These are phyloP conservation scores for Hypoxylon sp. DNA, from an alignment of 2,329 filamentous ascomycete species.

Conservation along the genomic window DNA sequence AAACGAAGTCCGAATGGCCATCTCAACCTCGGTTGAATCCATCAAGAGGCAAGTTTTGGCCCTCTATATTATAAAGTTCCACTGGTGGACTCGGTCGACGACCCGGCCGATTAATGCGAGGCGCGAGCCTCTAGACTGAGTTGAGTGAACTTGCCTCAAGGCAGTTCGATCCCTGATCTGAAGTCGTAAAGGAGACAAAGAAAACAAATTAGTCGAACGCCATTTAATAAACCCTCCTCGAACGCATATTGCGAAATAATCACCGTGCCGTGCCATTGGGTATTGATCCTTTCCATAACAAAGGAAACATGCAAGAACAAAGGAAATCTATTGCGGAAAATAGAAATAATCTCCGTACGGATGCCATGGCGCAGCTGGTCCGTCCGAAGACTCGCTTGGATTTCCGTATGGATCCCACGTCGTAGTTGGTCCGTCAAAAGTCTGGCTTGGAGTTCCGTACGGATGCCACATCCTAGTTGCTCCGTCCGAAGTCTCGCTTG, in stretches of 20 bases:
- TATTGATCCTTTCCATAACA: constrained; percentile 46
- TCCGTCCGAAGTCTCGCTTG: not conserved
- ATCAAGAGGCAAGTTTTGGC: constrained; percentile 29
- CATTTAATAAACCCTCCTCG: constrained; percentile 31
- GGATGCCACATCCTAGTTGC: too few relatives aligned
- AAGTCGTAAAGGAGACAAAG: constrained; percentile 6
- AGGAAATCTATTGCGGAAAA: constrained; percentile 42
- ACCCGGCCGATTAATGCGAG: constrained; percentile 25
- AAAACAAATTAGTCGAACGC: constrained; percentile 36
- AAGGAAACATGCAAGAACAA: constrained; percentile 44
- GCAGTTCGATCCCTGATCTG: constrained; percentile 29
- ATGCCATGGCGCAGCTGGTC: not conserved
- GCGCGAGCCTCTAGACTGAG: constrained; percentile 13
- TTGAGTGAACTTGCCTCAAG: constrained; percentile 14
- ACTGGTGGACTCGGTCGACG: constrained; percentile 27
- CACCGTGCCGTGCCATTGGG: constrained; percentile 47
- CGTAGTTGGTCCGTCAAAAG: too few relatives aligned
- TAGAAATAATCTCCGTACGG: not conserved
- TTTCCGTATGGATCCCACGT: too few relatives aligned
- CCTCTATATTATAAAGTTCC: constrained; percentile 41
- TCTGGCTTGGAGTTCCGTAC: too few relatives aligned
- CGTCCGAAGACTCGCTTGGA: too few relatives aligned
- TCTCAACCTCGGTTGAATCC: constrained; percentile 33
- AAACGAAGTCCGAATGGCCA: constrained; percentile 32
- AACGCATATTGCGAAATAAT: constrained; percentile 34